Evolutionary conservation across 2,329 filamentous ascomycete species (phyloP), one percentile per base, ranked within the genome.

Genomic region (Juglanconis sp.): DNA sequence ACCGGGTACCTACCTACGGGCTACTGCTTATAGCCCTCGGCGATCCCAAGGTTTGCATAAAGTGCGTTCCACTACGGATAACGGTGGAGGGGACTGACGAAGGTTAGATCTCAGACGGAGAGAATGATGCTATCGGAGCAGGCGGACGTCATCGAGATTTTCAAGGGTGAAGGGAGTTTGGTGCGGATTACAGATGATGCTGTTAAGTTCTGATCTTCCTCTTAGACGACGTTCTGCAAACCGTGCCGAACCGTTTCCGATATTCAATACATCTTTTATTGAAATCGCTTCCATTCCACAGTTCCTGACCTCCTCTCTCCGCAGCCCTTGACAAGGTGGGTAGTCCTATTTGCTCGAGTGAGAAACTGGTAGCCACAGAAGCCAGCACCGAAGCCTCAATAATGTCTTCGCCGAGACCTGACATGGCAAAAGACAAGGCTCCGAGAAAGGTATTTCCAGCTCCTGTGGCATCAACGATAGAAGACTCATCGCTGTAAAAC

Each of bases 111-210:
- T 1, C 81, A 84, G 68, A 74, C 72, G 0, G 81, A 83, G 47
- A 70, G 82, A 9, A 72, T 77, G 8, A 73, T 85, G 68, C 65
- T 85, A 64, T 77, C 76, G 38, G 81, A 85, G 66, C 81, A 85
- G 68, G 82, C 79, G n/a, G 70, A 78, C 59, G 76, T 84, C 49
- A 48, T 78, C 52, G 77, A 82, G 68, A 73, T 70, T 13, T 84
- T 81, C 65, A 76, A 75, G 57, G 81, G 82, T 0, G 72, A 74
- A 31, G 82, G 81, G 0, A 63, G 77, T 11, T 62, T 85, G 59
- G 71, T 75, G 57, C 75, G 75, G 0, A 81, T 83, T 63, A 72
- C 74, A 38, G 70, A 72, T 63, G 70, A 70, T 36, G 58, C 59
- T 30, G 49, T 52, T 9, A 52, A 5, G 24, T 10, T 52, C 6